Base-by-base conservation (phyloP, 345 rosid genomes). In the rapeseed (Brassica napus) region DNA sequence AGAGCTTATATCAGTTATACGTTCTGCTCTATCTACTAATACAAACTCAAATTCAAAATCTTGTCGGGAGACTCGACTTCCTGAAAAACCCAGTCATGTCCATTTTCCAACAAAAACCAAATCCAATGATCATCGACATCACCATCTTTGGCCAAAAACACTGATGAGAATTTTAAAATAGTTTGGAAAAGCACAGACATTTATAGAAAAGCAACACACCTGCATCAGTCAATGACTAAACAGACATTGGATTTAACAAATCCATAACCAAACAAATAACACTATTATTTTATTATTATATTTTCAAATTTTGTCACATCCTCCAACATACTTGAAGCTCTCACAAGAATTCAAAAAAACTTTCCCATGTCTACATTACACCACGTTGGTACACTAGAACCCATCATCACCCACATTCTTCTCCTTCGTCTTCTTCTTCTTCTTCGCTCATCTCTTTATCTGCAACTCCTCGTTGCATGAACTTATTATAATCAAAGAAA, bases 381-480 rank as follows among this genome's bases (percentile, higher is more conserved):
- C 77, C 81, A 78, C 76, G 59, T 64, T 57, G 71, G 63, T 59
- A 37, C 64, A 21, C 59, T 72, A 2, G 12, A 57, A 72, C 39
- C 72, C 49, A 78, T 66, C 61, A 39, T 31, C 65, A 24, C 66
- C 47, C 18, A 63, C 8, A 69, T 66, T 42, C 81, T 65, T 57
- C 80, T 62, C 39, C 69, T 58, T 42, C 81, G 39, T 65, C 86
- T 9, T 65, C 85, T 77, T 73, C 77, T 18, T 49, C 18, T 42
- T 42, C 58, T 60, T 74, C 52, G 2, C 34, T 52, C 37, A 4
- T 67, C 37, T 18, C 63, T 78, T 66, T 62, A 42, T 63, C 81
- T 78, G 89, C 94, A 90, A 88, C 92, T 82, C 63, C 90, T 89
- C 84, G 93, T 88, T 90, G 97, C 94, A 67, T 82, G 3, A 52